These are phyloP conservation scores for Pseudogymnoascus sp. DNA, from an alignment of 2,329 filamentous ascomycete species.

Conservation along the genomic window DNA sequence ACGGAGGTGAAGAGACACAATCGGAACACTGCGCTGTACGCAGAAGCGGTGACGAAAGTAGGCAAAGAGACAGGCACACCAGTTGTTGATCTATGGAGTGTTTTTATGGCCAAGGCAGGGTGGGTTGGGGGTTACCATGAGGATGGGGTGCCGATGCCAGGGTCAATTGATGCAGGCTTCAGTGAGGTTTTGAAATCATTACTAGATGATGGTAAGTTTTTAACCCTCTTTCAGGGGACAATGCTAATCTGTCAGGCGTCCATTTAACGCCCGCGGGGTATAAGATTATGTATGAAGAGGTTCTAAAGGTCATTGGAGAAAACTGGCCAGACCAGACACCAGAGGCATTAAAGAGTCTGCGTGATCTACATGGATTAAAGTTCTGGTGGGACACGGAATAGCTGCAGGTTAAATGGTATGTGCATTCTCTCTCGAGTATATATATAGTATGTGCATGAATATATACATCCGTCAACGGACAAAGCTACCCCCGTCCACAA, in stretches of 20 bases:
- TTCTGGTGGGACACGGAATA: conserved; percentile 3
- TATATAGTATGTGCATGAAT: neutral
- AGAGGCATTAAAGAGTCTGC: neutral
- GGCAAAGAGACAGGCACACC: conserved; percentile 35
- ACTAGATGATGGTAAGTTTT: conserved; percentile 18
- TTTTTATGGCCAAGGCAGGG: conserved; percentile 60
- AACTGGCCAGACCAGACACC: conserved; percentile 19
- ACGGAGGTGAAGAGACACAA: neutral
- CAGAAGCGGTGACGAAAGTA: conserved; percentile 54
- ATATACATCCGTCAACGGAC: neutral
- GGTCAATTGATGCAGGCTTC: conserved; percentile 14
- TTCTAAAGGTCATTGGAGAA: conserved; percentile 20
- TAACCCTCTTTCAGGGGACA: neutral
- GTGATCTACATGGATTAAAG: neutral
- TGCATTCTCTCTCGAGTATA: neutral
- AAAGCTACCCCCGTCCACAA: neutral
- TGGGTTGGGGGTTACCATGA: conserved; percentile 15
- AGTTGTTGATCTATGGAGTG: conserved; percentile 70
- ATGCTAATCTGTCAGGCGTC: conserved; percentile 18
- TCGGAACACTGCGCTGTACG: conserved; percentile 47
- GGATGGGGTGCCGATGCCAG: conserved; percentile 12
- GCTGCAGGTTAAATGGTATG: neutral
- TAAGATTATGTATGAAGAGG: conserved; percentile 21
- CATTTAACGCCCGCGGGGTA: conserved; percentile 27
- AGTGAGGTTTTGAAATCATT: conserved; percentile 16